These are phyloP conservation scores for Phaeosphaeriaceae sp. DNA, from an alignment of 2,329 filamentous ascomycete species.

Conservation along the genomic window DNA sequence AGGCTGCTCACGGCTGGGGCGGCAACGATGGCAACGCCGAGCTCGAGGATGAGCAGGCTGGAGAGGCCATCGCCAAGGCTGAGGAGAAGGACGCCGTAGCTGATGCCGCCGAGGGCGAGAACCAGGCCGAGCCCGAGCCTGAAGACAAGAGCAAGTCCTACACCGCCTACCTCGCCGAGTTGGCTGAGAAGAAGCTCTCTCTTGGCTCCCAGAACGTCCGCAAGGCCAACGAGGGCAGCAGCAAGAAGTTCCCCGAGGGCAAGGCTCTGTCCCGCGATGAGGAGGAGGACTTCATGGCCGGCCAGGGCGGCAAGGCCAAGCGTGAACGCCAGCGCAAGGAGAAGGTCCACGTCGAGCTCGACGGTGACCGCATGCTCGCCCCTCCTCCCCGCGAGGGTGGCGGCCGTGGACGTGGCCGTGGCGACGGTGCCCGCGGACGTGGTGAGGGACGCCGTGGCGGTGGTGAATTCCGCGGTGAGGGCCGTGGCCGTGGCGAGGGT, in stretches of 20 bases:
- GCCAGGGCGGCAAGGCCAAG: slow-evolving; percentile 75
- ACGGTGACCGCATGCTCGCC: slow-evolving; percentile 67
- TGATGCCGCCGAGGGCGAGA: slow-evolving; percentile 50
- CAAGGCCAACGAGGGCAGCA: slow-evolving; percentile 90
- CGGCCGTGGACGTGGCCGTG: slow-evolving; percentile 56
- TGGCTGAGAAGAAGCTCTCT: slow-evolving; percentile 77
- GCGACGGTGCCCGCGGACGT: slow-evolving; percentile 58
- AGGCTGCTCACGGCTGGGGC: slow-evolving; percentile 90
- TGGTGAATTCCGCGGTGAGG: slow-evolving; percentile 50
- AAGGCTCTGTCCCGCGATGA: slow-evolving; percentile 67
- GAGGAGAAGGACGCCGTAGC: slow-evolving; percentile 74
- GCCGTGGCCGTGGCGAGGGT: slow-evolving; percentile 57
- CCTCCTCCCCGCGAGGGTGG: slow-evolving; percentile 61
- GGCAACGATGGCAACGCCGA: slow-evolving; percentile 81
- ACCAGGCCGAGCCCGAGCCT: slow-evolving; percentile 61
- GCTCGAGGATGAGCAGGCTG: slow-evolving; percentile 89
- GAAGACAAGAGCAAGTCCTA: slow-evolving; percentile 93
- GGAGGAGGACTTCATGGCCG: slow-evolving; percentile 79
- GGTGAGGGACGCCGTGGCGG: slow-evolving; percentile 63
- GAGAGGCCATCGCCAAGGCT: slow-evolving; percentile 83
- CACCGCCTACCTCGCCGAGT: slow-evolving; percentile 83
- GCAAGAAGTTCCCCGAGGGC: slow-evolving; percentile 93
- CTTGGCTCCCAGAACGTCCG: slow-evolving; percentile 76
- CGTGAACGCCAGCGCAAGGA: slow-evolving; percentile 90
- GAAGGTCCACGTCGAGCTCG: slow-evolving; percentile 89